Base-by-base conservation (phyloP, 805 yeast species). In the Blastobotrys chiropterorum region DNA sequence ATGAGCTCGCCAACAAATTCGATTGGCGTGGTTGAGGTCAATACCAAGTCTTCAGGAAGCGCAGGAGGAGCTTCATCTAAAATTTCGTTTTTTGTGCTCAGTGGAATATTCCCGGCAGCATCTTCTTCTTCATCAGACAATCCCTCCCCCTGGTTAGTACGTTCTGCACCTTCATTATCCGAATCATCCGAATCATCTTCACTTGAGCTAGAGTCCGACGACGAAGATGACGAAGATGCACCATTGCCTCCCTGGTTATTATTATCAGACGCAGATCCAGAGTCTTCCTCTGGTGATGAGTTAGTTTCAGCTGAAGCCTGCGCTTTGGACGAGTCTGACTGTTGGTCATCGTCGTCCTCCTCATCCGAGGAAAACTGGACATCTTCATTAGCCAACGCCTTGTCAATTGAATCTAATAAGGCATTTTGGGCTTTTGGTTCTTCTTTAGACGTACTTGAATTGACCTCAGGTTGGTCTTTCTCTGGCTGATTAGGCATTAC, bases 71-170 rank as follows among this genome's bases (percentile, higher is more conserved):
- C 72, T 59, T 84, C 96, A 49, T 87, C 89, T 0, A 69, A 58
- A 1, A 83, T 67, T 62, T 92, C 98, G 63, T 92, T 85, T 53
- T 82, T 83, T 1, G 97, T 89, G 30, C 72, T 66, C 19, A 92
- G 86, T 0, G 96, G 95, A 0, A 11, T 11, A 26, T 26, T 26
- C 34, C 81, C 89, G 1, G 15, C 47, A 11, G 41, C 54, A 13
- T 54, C 63, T 7, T 49, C 58, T 45, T 59, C 65, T 19, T 57
- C 67, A 2, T 57, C 62, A 11, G 54, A 53, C 38, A 53, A 26
- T 49, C 44, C 40, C 2, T 49, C 62, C 3, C 55, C 66, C 8
- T 57, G 61, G 2, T 53, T 64, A 7, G 52, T 56, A 15, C 58
- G 62, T 3, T 47, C 59, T 15, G 50, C 56, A 11, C 34, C 53